These are phyloP conservation scores for Arthroderma uncinatum DNA, from an alignment of 2,329 filamentous ascomycete species.

Conservation along the genomic window DNA sequence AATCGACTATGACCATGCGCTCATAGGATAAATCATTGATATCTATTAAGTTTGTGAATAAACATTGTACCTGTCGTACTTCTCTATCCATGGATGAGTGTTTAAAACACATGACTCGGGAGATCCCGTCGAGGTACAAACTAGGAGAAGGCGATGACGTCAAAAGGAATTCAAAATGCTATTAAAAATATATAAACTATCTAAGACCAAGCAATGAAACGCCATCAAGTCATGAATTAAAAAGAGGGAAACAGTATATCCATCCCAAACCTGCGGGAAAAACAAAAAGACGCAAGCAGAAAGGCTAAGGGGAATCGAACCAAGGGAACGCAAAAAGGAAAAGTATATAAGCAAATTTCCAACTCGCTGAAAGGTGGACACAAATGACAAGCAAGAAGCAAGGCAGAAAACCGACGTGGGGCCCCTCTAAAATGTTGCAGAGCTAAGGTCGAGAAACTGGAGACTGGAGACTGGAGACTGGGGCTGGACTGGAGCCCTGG, in stretches of 20 bases:
- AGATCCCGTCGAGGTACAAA: background rate
- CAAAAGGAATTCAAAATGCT: background rate
- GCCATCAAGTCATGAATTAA: constrained; percentile 1
- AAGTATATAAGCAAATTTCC: background rate
- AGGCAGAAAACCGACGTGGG: background rate
- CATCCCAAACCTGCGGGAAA: background rate
- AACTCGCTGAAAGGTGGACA: background rate
- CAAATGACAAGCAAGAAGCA: background rate
- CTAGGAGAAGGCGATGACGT: background rate
- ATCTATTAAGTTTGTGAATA: too few species aligned
- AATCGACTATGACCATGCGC: too few species aligned
- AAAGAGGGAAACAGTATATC: background rate
- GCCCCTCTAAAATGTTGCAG: background rate
- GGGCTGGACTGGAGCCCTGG: background rate
- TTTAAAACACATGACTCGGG: too few species aligned
- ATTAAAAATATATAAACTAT: constrained; percentile 1
- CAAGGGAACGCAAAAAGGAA: background rate
- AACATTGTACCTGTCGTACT: too few species aligned
- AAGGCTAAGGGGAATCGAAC: constrained; percentile 3
- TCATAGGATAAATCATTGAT: too few species aligned
- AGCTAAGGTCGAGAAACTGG: background rate
- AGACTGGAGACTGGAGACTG: background rate
- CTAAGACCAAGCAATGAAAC: background rate
- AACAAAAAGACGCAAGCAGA: background rate
- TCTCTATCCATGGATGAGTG: too few species aligned